Base-by-base conservation (phyloP, 169 alveolate species). In the Cryptosporidium parvum region DNA sequence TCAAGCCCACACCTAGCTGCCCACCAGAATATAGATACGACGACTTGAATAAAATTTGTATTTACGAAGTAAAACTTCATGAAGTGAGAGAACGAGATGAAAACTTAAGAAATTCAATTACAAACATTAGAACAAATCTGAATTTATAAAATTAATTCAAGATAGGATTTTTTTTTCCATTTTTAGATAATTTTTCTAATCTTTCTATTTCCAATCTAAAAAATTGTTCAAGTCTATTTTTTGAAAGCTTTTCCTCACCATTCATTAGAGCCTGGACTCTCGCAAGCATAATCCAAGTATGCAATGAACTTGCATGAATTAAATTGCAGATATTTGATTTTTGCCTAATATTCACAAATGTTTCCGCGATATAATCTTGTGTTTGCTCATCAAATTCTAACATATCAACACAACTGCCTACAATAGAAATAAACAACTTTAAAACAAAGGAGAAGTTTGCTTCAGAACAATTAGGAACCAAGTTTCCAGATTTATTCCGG, bases 11-110 rank as follows among this genome's bases (percentile, higher is more conserved):
- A n/a, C 89, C 89, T 4, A 80, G 89, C 21, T 80, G 89, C 39
- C 89, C 89, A 14, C 89, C 89, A 3, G 89, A 80, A 45, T 80
- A 80, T 62, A 80, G 89, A 62, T 80, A 80, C 14, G 89, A 80
- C 68, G 31, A 80, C 31, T 23, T 45, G 23, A 65, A 65, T n/a
- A 12, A 65, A 44, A 44, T 80, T 23, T 80, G 89, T 21, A 62
- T 80, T 42, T 80, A 80, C 23, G 89, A 80, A 67, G 68, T 80
- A 16, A 80, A 80, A 26, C 89, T 80, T 14, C 89, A 80, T 31
- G 89, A 80, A 26, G 69, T 80, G 7, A 80, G 33, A 29, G 75
- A 80, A 42, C 69, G 89, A 80, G 70, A 51, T 67, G 75, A 45
- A 67, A 67, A 48, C 31, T 44, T 48, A 21, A 70, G 37, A 44